Base-by-base conservation (phyloP, 352 stramenopile genomes). In the Globisporangium perplexum region DNA sequence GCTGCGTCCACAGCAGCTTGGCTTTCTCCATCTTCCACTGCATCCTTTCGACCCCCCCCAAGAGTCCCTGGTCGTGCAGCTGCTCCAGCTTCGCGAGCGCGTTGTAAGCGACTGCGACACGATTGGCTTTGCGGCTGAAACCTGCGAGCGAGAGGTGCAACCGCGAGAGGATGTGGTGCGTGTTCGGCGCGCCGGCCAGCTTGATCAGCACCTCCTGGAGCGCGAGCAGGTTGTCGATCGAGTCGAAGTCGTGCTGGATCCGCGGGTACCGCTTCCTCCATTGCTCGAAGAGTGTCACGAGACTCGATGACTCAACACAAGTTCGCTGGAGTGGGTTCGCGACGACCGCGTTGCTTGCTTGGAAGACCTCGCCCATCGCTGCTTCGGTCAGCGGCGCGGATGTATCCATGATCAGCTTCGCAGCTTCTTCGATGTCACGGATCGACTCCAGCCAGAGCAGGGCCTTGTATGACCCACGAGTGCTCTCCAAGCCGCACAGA, bases 1-100 rank as follows among this genome's bases (percentile, higher is more conserved):
- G 67, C 26, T 92, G 74, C n/a, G 62, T 80, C 80, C 83, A 95
- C 11, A 91, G 57, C 14, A 93, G 54, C 54, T 90, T 90, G 2
- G 83, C 77, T 26, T 86, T 86, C 53, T 93, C 71, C 59, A 92
- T 77, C 24, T 80, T 74, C 75, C 78, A 91, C 48, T 78, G 49
- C 26, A 86, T 71, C 44, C 59, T 56, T 12, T 88, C 69, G 30
- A 71, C 50, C n/a, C 77, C 48, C 22, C 49, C 42, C 14, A 93
- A 48, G 0, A 60, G 47, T 0, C 65, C 69, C 26, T 52, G 39
- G 10, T 68, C 50, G 18, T 85, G 14, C 12, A 93, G 69, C 22
- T 83, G 50, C 36, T 90, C 68, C 1, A 95, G 68, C 28, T 85
- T 77, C 18, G 70, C 60, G 50, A 90, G 63, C 12, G 83, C 68